Conservation (phyloP, 805 yeast genomes). For the Starmerella bacillaris region DNA sequence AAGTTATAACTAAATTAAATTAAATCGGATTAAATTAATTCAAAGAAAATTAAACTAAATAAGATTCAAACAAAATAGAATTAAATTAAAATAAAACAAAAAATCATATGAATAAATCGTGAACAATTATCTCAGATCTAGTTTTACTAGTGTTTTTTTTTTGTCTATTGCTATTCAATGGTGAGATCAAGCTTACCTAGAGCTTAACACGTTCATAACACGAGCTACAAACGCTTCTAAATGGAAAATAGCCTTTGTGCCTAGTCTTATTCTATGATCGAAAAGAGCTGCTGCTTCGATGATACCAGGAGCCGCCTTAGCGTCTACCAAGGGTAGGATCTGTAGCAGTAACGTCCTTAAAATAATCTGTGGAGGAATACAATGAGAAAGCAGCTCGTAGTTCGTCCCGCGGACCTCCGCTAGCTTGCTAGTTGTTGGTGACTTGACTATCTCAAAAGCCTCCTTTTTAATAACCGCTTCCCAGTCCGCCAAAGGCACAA, state of each 20-base stretch:
- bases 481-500: slow-evolving; percentile 72
- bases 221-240: slow-evolving; percentile 85
- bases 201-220: slow-evolving; percentile 57
- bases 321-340: slow-evolving; percentile 20
- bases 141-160: too few species aligned
- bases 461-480: slow-evolving; percentile 53
- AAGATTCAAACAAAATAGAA: too few species aligned
- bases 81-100: too few species aligned
- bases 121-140: not conserved
- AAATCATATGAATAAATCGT: not conserved
- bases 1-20: too few species aligned
- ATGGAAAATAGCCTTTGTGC: slow-evolving; percentile 81
- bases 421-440: slow-evolving; percentile 37
- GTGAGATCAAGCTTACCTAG: too few species aligned
- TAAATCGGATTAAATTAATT: too few species aligned
- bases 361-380: slow-evolving; percentile 77
- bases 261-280: slow-evolving; percentile 75
- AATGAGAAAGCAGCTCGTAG: slow-evolving; percentile 79
- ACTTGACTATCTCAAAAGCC: slow-evolving; percentile 40
- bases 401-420: slow-evolving; percentile 40
- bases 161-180: too few species aligned
- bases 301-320: slow-evolving; percentile 18
- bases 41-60: too few species aligned
- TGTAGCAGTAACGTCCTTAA: slow-evolving; percentile 37
- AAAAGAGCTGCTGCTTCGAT: slow-evolving; percentile 40